These are phyloP conservation scores for Acanthamoeba divionensis DNA, from an alignment of 208 protist genomes.

Conservation along the genomic window DNA sequence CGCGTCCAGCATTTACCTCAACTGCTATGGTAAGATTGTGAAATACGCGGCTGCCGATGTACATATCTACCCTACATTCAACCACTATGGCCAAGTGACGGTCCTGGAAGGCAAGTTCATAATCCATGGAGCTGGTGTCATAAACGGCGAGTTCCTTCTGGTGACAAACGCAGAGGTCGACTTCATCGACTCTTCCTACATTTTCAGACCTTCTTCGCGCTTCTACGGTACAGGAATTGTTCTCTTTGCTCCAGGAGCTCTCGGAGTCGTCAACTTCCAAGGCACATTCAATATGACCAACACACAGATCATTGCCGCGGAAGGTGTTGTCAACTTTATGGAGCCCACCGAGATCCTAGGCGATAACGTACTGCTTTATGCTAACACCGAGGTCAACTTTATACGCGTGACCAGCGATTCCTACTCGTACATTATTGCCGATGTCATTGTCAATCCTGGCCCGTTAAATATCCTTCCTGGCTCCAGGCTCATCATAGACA, in stretches of 20 bases:
- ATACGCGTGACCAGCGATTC: neutral
- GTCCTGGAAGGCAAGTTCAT: slow-evolving; percentile 2
- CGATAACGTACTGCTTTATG: slow-evolving; percentile 1
- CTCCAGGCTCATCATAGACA: slow-evolving; percentile 25
- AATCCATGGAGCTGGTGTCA: slow-evolving; percentile 25
- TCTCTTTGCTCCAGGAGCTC: slow-evolving; percentile 13
- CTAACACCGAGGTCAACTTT: slow-evolving; percentile 42
- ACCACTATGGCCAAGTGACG: neutral
- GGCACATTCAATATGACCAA: slow-evolving; percentile 3
- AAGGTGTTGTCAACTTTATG: slow-evolving; percentile 41
- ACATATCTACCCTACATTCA: slow-evolving; percentile 39
- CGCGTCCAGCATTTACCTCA: neutral
- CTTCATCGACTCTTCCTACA: slow-evolving; percentile 46
- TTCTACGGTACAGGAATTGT: neutral
- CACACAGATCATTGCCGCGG: slow-evolving; percentile 4
- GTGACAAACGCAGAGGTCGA: neutral
- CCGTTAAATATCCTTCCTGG: slow-evolving; percentile 16
- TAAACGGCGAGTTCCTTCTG: slow-evolving; percentile 18
- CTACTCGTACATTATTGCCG: neutral
- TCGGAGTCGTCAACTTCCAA: slow-evolving; percentile 14
- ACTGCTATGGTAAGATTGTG: slow-evolving; percentile 16
- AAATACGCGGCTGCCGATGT: slow-evolving; percentile 41
- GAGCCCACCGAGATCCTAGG: slow-evolving; percentile 20
- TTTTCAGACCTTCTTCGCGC: neutral
- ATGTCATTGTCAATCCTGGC: neutral